phyloP scores from a whole-genome alignment of 1,139 yeast species.

The Geotrichum restrictum region DNA sequence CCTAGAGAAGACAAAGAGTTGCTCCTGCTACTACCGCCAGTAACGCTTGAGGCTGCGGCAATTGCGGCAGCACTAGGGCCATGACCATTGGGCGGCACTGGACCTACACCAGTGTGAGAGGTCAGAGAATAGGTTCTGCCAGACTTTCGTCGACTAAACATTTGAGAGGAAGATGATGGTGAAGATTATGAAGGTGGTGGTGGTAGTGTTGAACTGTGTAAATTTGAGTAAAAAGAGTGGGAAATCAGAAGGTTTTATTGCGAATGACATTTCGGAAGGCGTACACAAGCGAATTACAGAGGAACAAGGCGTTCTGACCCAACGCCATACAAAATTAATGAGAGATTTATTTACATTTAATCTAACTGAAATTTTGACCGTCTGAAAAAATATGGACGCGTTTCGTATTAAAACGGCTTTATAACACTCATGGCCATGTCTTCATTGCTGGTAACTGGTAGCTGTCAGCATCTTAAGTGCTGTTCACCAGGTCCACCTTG shows the following conservation, averaged over 20 bases:
- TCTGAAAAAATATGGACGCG: too few species aligned
- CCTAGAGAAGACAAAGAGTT: constrained; percentile 21
- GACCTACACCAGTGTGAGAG: constrained; percentile 37
- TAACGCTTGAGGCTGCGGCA: constrained; percentile 44
- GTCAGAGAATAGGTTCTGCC: constrained; percentile 32
- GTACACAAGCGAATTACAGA: background rate
- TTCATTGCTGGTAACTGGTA: too few species aligned
- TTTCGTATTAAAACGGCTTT: too few species aligned
- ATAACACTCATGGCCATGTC: too few species aligned
- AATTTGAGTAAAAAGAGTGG: background rate
- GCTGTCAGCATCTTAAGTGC: too few species aligned
- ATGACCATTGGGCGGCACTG: constrained; percentile 29
- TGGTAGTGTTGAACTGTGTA: too few species aligned
- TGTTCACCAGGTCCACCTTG: too few species aligned
- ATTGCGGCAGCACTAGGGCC: constrained; percentile 38
- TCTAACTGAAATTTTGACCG: too few species aligned
- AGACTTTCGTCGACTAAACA: constrained; percentile 28
- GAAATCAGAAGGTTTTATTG: background rate
- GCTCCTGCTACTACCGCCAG: constrained; percentile 29
- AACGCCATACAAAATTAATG: constrained; percentile 2
- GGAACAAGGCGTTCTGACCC: constrained; percentile 1
- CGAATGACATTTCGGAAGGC: too few species aligned
- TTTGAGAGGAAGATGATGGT: constrained; percentile 1
- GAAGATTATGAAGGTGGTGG: too few species aligned
- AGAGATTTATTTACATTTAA: background rate